These are phyloP conservation scores for Saturnispora quitensis DNA, from an alignment of 805 yeast species.

Conservation along the genomic window DNA sequence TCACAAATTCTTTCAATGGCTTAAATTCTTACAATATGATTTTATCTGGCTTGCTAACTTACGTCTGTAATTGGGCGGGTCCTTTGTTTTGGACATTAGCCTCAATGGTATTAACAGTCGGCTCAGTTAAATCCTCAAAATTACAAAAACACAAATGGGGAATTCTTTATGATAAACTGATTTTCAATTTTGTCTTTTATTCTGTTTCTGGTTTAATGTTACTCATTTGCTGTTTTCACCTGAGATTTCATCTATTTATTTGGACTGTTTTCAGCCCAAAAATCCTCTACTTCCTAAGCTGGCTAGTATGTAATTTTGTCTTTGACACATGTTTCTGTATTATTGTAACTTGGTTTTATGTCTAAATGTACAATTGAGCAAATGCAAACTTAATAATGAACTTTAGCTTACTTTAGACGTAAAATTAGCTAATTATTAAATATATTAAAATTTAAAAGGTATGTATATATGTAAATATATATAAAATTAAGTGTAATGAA, in stretches of 20 bases:
- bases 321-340: constrained; percentile 28
- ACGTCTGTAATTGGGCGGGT: constrained; percentile 76
- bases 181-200: constrained; percentile 45
- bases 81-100: constrained; percentile 73
- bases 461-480: background rate
- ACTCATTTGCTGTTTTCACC: constrained; percentile 56
- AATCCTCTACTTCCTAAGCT: constrained; percentile 65
- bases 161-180: constrained; percentile 28
- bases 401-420: too few species aligned
- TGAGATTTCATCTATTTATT: constrained; percentile 81
- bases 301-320: constrained; percentile 49
- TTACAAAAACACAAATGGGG: constrained; percentile 23
- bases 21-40: constrained; percentile 57
- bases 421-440: background rate
- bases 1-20: constrained; percentile 91
- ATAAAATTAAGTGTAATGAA: background rate
- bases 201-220: constrained; percentile 50
- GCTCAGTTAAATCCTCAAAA: constrained; percentile 6
- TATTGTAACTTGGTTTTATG: constrained; percentile 16
- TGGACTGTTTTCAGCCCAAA: constrained; percentile 99
- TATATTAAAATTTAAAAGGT: constrained; percentile 3
- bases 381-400: too few species aligned
- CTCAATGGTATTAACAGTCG: constrained; percentile 19
- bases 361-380: constrained; percentile 1
- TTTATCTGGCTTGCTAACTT: constrained; percentile 69